phyloP scores from a whole-genome alignment of 257 asterid genomes.

The Ligustrum vulgare region DNA sequence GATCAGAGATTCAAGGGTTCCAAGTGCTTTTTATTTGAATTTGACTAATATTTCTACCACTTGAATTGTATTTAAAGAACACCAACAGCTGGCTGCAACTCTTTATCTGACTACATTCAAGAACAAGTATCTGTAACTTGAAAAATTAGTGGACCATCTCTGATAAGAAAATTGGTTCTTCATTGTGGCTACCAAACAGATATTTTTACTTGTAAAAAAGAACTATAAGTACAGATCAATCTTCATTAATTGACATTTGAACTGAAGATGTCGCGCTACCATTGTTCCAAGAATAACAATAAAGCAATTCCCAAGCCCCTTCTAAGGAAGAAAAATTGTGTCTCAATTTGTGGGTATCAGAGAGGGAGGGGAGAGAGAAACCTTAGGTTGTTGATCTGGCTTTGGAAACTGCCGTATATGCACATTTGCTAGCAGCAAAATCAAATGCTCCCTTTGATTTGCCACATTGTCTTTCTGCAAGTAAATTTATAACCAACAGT shows the following conservation, averaged over 20 bases:
- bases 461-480: conserved; percentile 94
- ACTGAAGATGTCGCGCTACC: background rate
- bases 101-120: background rate
- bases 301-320: background rate
- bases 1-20: background rate
- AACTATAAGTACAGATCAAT: background rate
- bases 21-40: background rate
- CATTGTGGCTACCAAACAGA: too few species aligned
- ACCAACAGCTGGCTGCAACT: background rate
- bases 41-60: background rate
- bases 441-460: conserved; percentile 97
- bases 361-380: conserved; percentile 22
- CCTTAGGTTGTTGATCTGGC: conserved; percentile 99
- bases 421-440: conserved; percentile 94
- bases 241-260: background rate
- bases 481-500: conserved; percentile 26
- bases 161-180: too few species aligned
- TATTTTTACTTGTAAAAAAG: too few species aligned
- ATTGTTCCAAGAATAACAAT: background rate
- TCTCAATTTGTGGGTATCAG: background rate
- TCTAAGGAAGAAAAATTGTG: background rate
- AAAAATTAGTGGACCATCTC: background rate
- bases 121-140: background rate
- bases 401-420: conserved; percentile 97
- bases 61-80: background rate